phyloP scores from a whole-genome alignment of 208 protist species.

The Leptomonas pyrrhocoris region DNA sequence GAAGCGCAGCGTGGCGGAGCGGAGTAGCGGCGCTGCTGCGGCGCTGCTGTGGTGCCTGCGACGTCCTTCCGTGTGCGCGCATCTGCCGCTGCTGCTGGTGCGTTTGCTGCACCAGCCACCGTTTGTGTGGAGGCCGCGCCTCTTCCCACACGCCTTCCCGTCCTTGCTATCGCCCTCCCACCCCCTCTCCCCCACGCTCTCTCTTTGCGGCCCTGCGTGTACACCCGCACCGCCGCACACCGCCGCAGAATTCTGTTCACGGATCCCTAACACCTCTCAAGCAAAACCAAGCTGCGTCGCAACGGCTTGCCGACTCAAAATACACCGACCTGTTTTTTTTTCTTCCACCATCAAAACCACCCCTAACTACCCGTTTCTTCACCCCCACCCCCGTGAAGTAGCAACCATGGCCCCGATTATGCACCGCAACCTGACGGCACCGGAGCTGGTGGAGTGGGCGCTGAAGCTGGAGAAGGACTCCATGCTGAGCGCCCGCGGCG shows the following conservation, averaged over 20 bases:
- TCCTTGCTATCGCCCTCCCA: neutral
- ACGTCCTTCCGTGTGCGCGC: neutral
- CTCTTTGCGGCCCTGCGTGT: neutral
- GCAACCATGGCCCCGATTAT: slow-evolving; percentile 27
- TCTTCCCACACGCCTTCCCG: too few species aligned
- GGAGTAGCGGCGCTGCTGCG: too few species aligned
- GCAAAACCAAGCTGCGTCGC: neutral
- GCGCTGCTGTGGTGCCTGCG: too few species aligned
- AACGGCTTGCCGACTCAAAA: neutral
- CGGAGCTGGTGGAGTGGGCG: slow-evolving; percentile 62
- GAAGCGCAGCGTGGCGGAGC: too few species aligned
- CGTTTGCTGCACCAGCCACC: too few species aligned
- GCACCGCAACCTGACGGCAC: slow-evolving; percentile 56
- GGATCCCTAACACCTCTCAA: neutral
- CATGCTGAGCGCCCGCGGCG: slow-evolving; percentile 82
- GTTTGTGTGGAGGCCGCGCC: too few species aligned
- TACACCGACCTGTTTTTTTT: neutral
- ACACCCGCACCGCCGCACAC: too few species aligned
- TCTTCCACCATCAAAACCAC: neutral
- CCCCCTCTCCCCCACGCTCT: neutral
- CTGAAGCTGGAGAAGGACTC: slow-evolving; percentile 76
- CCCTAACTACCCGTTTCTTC: neutral
- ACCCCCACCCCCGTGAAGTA: neutral
- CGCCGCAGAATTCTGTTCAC: neutral
- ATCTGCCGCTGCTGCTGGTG: too few species aligned